Base-by-base conservation (phyloP, 192 early-diverging fungal genomes). In the Coemansia sp. region DNA sequence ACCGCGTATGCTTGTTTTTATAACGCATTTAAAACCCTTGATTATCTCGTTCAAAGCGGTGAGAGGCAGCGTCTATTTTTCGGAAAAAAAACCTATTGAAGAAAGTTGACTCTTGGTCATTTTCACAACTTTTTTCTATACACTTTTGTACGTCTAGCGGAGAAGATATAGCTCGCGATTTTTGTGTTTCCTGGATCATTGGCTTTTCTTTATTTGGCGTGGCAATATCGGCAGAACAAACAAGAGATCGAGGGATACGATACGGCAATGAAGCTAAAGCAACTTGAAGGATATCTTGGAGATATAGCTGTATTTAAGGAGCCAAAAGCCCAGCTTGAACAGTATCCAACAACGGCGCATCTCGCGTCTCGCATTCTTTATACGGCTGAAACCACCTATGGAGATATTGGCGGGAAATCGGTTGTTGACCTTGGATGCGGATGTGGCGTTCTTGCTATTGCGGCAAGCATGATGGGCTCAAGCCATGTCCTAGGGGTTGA, bases 381-480 rank as follows among this genome's bases (percentile, higher is more conserved):
- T 60, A 91, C 90, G 0, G 91, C 91, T 4, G 88, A 91, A 62
- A 80, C 84, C 3, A 78, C 85, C 8, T 91, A 87, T 45, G 88
- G 88, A 47, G 91, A 93, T 67, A 91, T 93, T 71, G 86, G 87
- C 43, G 86, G 85, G 66, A 88, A 87, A 73, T 76, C 85, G 0
- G 86, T 93, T 0, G 89, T 87, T 11, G 91, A 93, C 66, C 87
- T 93, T 61, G 91, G 91, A 15, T 89, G 89, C 71, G 91, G 91
- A 0, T 91, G 91, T 72, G 91, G 90, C 26, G 87, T 93, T 67
- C 76, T 93, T 8, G 87, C 87, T n/a, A 81, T 89, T 39, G 89
- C 84, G 5, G 80, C 89, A 6, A 71, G 73, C 43, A 84, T 89
- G 63, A 72, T 90, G 54, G 88, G 86, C 32, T 85, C 89, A 45